phyloP scores from a whole-genome alignment of 768 basidiomycete genomes.

The Boletellus emodensis region DNA sequence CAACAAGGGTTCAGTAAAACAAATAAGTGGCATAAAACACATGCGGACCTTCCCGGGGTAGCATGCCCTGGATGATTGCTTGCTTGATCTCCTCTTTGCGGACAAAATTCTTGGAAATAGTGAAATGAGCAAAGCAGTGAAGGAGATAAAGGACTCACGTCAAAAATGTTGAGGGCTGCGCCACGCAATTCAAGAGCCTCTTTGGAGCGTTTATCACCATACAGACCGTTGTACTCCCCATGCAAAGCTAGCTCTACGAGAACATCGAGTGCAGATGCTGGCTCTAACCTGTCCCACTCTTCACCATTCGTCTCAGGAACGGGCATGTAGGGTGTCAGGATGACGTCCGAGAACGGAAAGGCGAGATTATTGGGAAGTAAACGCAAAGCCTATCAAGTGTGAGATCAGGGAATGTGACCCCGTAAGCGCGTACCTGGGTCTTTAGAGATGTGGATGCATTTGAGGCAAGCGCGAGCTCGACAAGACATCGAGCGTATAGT shows the following conservation, averaged over 20 bases:
- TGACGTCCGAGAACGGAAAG: conserved; percentile 63
- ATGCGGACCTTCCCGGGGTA: conserved; percentile 50
- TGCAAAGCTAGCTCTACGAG: conserved; percentile 80
- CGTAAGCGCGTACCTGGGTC: conserved; percentile 56
- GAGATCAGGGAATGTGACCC: conserved; percentile 13
- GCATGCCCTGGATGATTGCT: conserved; percentile 69
- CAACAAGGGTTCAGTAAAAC: not conserved
- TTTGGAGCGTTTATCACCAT: conserved; percentile 53
- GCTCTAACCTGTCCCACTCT: conserved; percentile 87
- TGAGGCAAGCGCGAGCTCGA: conserved; percentile 89
- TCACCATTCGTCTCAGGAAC: conserved; percentile 83
- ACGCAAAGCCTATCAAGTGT: conserved; percentile 48
- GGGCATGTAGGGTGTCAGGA: conserved; percentile 70
- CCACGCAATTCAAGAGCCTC: conserved; percentile 72
- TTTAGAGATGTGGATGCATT: conserved; percentile 89
- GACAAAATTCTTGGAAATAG: conserved; percentile 59
- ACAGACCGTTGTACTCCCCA: conserved; percentile 79
- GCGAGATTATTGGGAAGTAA: conserved; percentile 52
- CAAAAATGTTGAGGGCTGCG: conserved; percentile 77
- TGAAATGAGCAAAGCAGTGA: not conserved
- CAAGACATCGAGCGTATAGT: conserved; percentile 67
- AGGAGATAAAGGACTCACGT: conserved; percentile 46
- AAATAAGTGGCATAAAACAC: not conserved
- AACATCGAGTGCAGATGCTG: conserved; percentile 75
- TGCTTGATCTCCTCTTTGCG: conserved; percentile 66